phyloP scores from a whole-genome alignment of 805 yeast genomes.

The Candida coquimbonensis region DNA sequence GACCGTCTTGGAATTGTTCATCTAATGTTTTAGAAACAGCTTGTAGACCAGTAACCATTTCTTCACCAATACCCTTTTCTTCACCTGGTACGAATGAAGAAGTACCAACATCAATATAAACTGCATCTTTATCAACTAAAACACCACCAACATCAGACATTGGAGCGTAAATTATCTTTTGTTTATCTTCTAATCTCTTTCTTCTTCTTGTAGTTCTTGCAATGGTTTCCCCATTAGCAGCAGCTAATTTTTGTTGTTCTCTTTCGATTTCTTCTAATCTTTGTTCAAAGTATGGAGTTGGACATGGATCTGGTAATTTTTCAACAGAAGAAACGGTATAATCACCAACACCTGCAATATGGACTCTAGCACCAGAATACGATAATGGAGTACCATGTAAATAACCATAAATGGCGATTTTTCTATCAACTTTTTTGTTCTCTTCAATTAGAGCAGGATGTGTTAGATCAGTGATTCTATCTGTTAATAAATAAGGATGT shows the following conservation, averaged over 20 bases:
- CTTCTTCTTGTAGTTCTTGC: slow-evolving; percentile 71
- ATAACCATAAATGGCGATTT: slow-evolving; percentile 88
- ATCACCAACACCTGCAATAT: slow-evolving; percentile 95
- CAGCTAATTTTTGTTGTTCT: slow-evolving; percentile 62
- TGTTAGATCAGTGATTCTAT: slow-evolving; percentile 87
- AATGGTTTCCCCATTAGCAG: slow-evolving; percentile 47
- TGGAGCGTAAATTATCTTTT: slow-evolving; percentile 93
- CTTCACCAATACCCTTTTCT: slow-evolving; percentile 80
- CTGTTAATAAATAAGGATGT: slow-evolving; percentile 90
- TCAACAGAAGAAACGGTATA: slow-evolving; percentile 69
- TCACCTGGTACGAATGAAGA: slow-evolving; percentile 54
- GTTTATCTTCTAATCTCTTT: slow-evolving; percentile 88
- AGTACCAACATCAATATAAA: slow-evolving; percentile 63
- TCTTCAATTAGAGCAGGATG: slow-evolving; percentile 79
- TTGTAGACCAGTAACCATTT: slow-evolving; percentile 76
- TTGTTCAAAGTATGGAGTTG: slow-evolving; percentile 90
- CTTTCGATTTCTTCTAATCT: slow-evolving; percentile 74
- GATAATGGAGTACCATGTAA: slow-evolving; percentile 89
- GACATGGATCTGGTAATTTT: slow-evolving; percentile 96
- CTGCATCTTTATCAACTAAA: slow-evolving; percentile 94
- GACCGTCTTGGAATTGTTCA: slow-evolving; percentile 51
- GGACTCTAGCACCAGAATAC: slow-evolving; percentile 62
- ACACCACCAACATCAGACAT: slow-evolving; percentile 99
- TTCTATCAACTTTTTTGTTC: slow-evolving; percentile 80
- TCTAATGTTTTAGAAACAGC: slow-evolving; percentile 53